Base-by-base conservation (phyloP, 371 early-diverging fungal species). In the Gilbertella persicaria region DNA sequence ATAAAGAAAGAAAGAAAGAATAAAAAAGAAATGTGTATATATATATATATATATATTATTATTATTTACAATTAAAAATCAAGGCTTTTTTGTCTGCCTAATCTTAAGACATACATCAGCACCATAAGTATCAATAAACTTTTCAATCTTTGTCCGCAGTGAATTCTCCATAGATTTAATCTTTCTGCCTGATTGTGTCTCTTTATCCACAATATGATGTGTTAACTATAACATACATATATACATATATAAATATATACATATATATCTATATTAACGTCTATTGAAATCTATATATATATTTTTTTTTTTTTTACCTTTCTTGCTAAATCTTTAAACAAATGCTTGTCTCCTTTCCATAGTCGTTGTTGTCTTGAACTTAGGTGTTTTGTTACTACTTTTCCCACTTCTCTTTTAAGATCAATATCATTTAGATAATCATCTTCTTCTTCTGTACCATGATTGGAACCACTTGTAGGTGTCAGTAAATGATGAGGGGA, bases 281-380 rank as follows among this genome's bases (percentile, higher is more conserved):
- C n/a, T n/a, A n/a, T n/a, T n/a, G n/a, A n/a, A n/a, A n/a, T n/a
- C n/a, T n/a, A n/a, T n/a, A n/a, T n/a, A n/a, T n/a, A n/a, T n/a
- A n/a, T n/a, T n/a, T n/a, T n/a, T n/a, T n/a, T n/a, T n/a, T n/a
- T n/a, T n/a, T n/a, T 46, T 61, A 76, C 77, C 55, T 71, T 78
- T 43, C 79, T 60, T 4, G 79, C 79, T 19, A 78, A 45, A 35
- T 78, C 79, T 42, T 78, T 78, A 37, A 78, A 78, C 20, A 78
- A 16, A n/a, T 62, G 54, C 46, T 75, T 78, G 41, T 78, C 79
- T 13, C 64, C 70, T 16, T 68, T 60, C 73, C 75, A 75, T 3
- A 78, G 42, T 1, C 50, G 36, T 21, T 67, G 64, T 13, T 70
- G 64, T 26, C 68, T 73, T 28, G 66, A 41, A 45, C 64, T 71